Percentiles rank a stretch among this genome's conserved stretches.
Conservation (phyloP, 305 asterid species). For the Fraxinus baroniana region DNA sequence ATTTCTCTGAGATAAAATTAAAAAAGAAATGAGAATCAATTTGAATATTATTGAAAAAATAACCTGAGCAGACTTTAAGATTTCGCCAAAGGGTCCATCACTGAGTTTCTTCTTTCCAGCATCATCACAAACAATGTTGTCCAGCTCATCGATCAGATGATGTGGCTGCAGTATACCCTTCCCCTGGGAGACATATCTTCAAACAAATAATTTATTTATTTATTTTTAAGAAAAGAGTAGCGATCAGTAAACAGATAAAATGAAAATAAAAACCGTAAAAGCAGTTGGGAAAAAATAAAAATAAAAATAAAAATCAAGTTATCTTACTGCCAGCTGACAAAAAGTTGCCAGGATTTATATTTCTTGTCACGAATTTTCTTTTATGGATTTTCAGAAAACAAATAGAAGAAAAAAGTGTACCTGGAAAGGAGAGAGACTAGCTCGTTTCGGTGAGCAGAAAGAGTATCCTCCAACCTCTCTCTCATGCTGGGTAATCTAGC, state of each 20-base stretch:
- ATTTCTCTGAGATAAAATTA: background rate
- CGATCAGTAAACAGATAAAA: background rate
- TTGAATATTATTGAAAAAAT: background rate
- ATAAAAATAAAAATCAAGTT: background rate
- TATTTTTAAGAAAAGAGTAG: too few relatives aligned
- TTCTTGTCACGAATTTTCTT: background rate
- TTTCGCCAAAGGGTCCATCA: conserved; percentile 85
- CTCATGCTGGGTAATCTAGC: conserved; percentile 69
- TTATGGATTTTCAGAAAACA: background rate
- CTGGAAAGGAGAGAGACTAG: conserved; percentile 88
- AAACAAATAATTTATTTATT: background rate
- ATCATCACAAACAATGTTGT: conserved; percentile 53
- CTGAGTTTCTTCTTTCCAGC: conserved; percentile 43
- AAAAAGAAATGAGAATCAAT: background rate
- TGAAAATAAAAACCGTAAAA: background rate
- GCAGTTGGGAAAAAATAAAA: too few relatives aligned
- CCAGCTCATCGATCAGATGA: conserved; percentile 77
- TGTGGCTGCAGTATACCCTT: conserved; percentile 91
- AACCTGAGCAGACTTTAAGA: conserved; percentile 84
- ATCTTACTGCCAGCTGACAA: background rate
- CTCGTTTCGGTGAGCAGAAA: conserved; percentile 82
- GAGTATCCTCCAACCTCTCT: conserved; percentile 87
- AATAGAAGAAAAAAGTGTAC: conserved; percentile 26
- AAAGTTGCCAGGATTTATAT: background rate
- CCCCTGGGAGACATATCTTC: conserved; percentile 95